These are phyloP conservation scores for Aspergillus mulundensis DNA, from an alignment of 495 filamentous ascomycete genomes.

Conservation along the genomic window DNA sequence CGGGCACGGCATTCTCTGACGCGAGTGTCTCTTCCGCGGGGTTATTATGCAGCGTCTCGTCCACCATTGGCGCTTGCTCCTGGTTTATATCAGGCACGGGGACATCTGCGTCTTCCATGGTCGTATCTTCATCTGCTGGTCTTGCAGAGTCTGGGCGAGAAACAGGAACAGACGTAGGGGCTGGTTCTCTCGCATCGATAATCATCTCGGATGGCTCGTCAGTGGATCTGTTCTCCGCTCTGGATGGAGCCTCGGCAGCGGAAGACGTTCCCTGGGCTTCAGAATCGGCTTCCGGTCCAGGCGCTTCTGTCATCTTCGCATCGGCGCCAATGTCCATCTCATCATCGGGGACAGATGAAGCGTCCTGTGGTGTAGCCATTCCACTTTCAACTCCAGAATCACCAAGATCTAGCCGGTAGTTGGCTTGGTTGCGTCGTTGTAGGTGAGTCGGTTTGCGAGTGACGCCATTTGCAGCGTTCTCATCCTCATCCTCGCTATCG, in stretches of 20 bases:
- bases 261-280: constrained; percentile 25
- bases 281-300: constrained; percentile 39
- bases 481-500: constrained; percentile 87
- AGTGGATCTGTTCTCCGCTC: constrained; percentile 36
- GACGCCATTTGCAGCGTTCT: constrained; percentile 69
- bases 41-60: constrained; percentile 18
- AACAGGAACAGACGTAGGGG: constrained; percentile 21
- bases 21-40: constrained; percentile 21
- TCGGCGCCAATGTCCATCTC: constrained; percentile 47
- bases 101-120: constrained; percentile 57
- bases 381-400: constrained; percentile 67
- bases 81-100: constrained; percentile 22
- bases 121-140: constrained; percentile 57
- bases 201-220: constrained; percentile 36
- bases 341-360: constrained; percentile 47
- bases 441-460: constrained; percentile 55
- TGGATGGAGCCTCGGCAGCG: constrained; percentile 20
- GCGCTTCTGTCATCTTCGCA: constrained; percentile 47
- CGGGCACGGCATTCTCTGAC: constrained; percentile 19
- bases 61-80: constrained; percentile 15
- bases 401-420: constrained; percentile 58
- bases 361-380: constrained; percentile 49
- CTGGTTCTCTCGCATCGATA: constrained; percentile 41
- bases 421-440: constrained; percentile 64
- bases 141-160: constrained; percentile 43